Conservation (phyloP, 257 asterid species). For the Lantana camara region DNA sequence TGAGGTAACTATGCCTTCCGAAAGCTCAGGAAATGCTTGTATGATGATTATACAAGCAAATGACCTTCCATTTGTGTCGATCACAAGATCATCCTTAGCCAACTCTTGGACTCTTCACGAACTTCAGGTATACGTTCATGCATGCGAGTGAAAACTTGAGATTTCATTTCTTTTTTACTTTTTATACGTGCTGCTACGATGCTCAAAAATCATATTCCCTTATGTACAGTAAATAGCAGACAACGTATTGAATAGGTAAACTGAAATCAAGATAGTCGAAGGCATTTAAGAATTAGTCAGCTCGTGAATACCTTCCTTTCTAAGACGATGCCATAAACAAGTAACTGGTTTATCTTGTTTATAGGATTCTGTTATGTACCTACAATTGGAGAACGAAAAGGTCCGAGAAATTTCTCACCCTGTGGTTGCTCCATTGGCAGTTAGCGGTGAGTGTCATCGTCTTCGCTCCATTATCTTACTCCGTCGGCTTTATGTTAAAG, state of each 20-base stretch:
- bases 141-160: conserved; percentile 2
- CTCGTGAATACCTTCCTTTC: conserved; percentile 8
- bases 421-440: conserved; percentile 86
- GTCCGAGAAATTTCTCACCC: conserved; percentile 76
- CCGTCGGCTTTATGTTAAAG: conserved; percentile 7
- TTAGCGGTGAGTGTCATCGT: conserved; percentile 91
- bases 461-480: conserved; percentile 8
- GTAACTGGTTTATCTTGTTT: conserved; percentile 20
- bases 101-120: conserved; percentile 61
- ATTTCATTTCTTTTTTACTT: too few relatives aligned
- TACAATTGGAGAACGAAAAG: conserved; percentile 78
- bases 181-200: too few relatives aligned
- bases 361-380: conserved; percentile 54
- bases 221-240: background rate
- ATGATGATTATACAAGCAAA: conserved; percentile 74
- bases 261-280: background rate
- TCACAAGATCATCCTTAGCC: conserved; percentile 52
- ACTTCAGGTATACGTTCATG: conserved; percentile 56
- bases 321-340: background rate
- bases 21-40: conserved; percentile 75
- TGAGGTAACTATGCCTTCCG: conserved; percentile 53
- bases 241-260: background rate
- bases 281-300: background rate
- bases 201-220: background rate
- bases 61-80: conserved; percentile 70